These are phyloP conservation scores for Tulasnella sp. DNA, from an alignment of 768 basidiomycete species.

Conservation along the genomic window DNA sequence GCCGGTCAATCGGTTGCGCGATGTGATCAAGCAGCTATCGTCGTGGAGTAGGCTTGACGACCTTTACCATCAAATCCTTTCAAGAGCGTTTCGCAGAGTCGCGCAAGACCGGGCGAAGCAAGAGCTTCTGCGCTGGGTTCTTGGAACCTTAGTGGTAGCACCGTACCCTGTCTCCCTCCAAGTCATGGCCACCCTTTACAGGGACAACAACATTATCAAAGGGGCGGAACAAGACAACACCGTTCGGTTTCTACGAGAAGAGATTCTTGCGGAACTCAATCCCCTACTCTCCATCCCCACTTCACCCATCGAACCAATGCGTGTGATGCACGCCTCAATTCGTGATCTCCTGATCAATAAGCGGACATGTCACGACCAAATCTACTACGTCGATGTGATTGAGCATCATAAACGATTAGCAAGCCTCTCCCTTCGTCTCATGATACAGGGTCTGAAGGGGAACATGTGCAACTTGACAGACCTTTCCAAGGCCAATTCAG, in stretches of 20 bases:
- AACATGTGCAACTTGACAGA: background rate
- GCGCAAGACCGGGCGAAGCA: background rate
- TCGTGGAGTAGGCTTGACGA: background rate
- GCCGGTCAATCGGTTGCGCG: background rate
- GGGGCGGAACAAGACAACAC: background rate
- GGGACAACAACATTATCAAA: background rate
- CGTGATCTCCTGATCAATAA: slow-evolving; percentile 37
- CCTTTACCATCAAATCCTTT: background rate
- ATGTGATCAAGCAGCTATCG: background rate
- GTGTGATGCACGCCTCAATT: slow-evolving; percentile 37
- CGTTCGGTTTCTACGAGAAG: background rate
- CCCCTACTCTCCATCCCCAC: slow-evolving; percentile 45
- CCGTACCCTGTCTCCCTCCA: background rate
- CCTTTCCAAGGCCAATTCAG: background rate
- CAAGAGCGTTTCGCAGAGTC: background rate
- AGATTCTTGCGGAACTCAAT: background rate
- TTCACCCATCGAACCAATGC: slow-evolving; percentile 43
- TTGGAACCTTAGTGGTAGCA: background rate
- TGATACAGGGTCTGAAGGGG: background rate
- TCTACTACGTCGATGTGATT: background rate
- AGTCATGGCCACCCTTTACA: background rate
- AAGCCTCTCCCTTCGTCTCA: background rate
- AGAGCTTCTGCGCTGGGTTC: background rate
- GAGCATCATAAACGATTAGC: background rate
- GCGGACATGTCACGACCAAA: slow-evolving; percentile 51